Conservation (phyloP, 2,329 filamentous ascomycete genomes). For the Penicillium sumatraense region DNA sequence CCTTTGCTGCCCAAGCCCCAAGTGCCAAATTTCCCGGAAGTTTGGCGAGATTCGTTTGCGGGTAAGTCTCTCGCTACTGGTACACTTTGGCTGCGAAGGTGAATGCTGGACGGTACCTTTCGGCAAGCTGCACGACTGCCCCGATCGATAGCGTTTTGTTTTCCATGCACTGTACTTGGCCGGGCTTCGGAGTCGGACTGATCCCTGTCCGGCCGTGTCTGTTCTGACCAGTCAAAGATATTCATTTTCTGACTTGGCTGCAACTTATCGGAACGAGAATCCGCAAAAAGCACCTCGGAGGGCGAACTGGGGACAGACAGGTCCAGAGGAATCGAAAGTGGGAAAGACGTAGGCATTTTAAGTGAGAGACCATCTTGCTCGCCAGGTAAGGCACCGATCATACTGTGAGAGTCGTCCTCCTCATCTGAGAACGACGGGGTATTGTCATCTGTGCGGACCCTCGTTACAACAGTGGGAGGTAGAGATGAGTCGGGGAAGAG, state of each 20-base stretch:
- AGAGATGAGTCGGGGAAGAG: slow-evolving; percentile 23
- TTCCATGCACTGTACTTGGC: slow-evolving; percentile 67
- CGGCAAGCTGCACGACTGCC: slow-evolving; percentile 63
- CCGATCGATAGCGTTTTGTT: slow-evolving; percentile 60
- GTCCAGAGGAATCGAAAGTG: slow-evolving; percentile 12
- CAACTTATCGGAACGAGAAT: slow-evolving; percentile 26
- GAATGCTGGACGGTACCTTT: slow-evolving; percentile 62
- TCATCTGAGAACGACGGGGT: slow-evolving; percentile 30
- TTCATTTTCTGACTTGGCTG: slow-evolving; percentile 53
- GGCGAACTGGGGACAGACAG: not conserved
- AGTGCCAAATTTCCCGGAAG: slow-evolving; percentile 65
- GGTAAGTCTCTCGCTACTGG: slow-evolving; percentile 59
- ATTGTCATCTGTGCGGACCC: slow-evolving; percentile 20
- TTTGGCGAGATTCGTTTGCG: slow-evolving; percentile 54
- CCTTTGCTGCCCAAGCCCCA: slow-evolving; percentile 71
- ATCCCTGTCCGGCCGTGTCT: slow-evolving; percentile 59
- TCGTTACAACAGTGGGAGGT: slow-evolving; percentile 13
- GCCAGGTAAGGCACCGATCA: slow-evolving; percentile 33
- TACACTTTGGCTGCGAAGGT: slow-evolving; percentile 69
- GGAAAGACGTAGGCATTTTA: slow-evolving; percentile 9
- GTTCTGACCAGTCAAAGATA: slow-evolving; percentile 70
- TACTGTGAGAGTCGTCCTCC: slow-evolving; percentile 33
- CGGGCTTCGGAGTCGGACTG: slow-evolving; percentile 58
- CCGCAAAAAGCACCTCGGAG: slow-evolving; percentile 4
- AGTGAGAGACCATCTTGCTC: slow-evolving; percentile 20